Conservation (phyloP, 305 asterid species). For the Fraxinus baroniana region DNA sequence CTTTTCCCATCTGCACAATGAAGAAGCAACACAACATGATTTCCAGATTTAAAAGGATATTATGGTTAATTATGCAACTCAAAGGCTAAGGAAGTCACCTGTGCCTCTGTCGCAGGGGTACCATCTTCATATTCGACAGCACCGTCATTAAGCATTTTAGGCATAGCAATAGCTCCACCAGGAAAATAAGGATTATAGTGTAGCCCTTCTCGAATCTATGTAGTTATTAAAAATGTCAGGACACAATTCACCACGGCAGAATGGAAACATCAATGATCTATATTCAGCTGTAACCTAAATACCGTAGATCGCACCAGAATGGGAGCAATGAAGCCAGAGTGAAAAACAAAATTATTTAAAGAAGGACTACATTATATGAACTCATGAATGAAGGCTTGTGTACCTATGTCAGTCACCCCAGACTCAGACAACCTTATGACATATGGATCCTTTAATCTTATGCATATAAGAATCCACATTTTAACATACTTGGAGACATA, state of each 20-base stretch:
- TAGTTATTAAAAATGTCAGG: conserved; percentile 2
- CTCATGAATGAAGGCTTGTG: background rate
- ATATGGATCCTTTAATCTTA: background rate
- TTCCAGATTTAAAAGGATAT: background rate
- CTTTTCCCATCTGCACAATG: conserved; percentile 68
- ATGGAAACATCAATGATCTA: background rate
- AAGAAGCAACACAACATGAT: conserved; percentile 6
- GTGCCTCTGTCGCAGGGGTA: conserved; percentile 79
- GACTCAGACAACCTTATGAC: background rate
- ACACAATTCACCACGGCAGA: background rate
- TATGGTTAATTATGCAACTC: background rate
- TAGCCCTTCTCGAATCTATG: conserved; percentile 70
- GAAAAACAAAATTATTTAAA: background rate
- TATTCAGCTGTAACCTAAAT: background rate
- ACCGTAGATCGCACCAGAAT: background rate
- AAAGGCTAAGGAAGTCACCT: conserved; percentile 35
- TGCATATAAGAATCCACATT: background rate
- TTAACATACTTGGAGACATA: background rate
- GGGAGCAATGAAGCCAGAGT: background rate
- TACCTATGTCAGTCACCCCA: background rate
- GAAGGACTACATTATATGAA: background rate
- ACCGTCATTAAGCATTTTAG: conserved; percentile 89
- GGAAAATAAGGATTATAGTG: conserved; percentile 89
- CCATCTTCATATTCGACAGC: conserved; percentile 91
- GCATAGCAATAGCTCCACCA: conserved; percentile 92